A percentile compares a stretch with the other conserved stretches of the same genome.
Evolutionary conservation across 129 eudicot genomes (phyloP).

Genomic region (Mikania micrantha): DNA sequence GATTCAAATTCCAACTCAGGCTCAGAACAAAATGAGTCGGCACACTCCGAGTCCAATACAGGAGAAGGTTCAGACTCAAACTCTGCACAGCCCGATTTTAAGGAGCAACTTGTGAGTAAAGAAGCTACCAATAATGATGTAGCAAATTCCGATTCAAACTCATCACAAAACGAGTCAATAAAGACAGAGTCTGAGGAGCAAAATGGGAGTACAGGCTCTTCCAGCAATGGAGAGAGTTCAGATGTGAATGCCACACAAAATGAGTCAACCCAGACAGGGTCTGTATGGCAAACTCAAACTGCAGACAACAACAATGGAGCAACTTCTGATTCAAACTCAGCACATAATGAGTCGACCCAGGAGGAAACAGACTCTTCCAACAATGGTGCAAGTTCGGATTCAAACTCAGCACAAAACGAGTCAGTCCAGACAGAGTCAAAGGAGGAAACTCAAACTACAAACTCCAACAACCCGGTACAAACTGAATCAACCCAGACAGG

Average conservation of each 20-base stretch:
- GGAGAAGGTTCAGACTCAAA: conserved; percentile 24
- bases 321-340: conserved; percentile 31
- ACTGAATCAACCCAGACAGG: conserved; percentile 27
- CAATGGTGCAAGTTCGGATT: conserved; percentile 15
- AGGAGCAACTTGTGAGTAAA: conserved; percentile 1
- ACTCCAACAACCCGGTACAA: conserved; percentile 16
- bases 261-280: conserved; percentile 25
- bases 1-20: conserved; percentile 22
- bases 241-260: conserved; percentile 10
- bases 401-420: conserved; percentile 22
- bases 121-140: conserved; percentile 19
- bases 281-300: conserved; percentile 21
- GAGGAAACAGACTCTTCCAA: conserved; percentile 20
- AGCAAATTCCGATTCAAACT: conserved; percentile 8
- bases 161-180: conserved; percentile 20
- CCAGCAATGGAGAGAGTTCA: conserved; percentile 14
- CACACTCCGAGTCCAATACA: conserved; percentile 20
- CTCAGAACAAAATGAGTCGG: conserved; percentile 14
- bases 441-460: conserved; percentile 21
- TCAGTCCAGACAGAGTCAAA: conserved; percentile 30
- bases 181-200: conserved; percentile 15
- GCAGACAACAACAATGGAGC: conserved; percentile 1
- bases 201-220: conserved; percentile 7
- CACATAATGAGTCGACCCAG: conserved; percentile 24
- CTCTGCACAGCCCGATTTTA: conserved; percentile 10